A percentile compares a stretch with the other conserved stretches of the same genome.
These are phyloP conservation scores for Herpetomonas muscarum DNA, from an alignment of 208 protist species.

Conservation along the genomic window DNA sequence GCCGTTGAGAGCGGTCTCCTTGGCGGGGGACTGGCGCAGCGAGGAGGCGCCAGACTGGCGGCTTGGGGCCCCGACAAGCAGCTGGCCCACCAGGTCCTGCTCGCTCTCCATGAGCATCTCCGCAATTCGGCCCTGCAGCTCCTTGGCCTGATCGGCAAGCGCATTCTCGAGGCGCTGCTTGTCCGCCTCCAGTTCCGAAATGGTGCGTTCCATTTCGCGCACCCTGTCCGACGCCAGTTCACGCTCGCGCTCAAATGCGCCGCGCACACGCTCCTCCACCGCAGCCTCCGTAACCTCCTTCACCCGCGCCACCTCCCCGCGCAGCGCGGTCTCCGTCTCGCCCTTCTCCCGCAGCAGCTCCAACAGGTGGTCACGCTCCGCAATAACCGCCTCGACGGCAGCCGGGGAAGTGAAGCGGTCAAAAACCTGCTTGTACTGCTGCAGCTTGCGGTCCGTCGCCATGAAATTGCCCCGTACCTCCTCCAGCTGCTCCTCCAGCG, in stretches of 20 bases:
- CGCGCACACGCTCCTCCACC: conserved; percentile 12
- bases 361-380: conserved; percentile 52
- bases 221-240: conserved; percentile 31
- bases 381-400: conserved; percentile 25
- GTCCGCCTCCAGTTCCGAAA: conserved; percentile 12
- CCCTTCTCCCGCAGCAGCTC: conserved; percentile 46
- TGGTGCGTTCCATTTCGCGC: conserved; percentile 2
- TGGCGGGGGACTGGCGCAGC: conserved; percentile 19
- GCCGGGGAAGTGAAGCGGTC: conserved; percentile 24
- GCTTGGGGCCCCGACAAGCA: conserved; percentile 14
- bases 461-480: conserved; percentile 22
- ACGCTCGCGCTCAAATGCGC: conserved; percentile 9
- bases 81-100: conserved; percentile 15
- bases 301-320: conserved; percentile 24
- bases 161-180: conserved; percentile 8
- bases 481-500: conserved; percentile 33
- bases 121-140: conserved; percentile 2
- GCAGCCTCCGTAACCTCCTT: conserved; percentile 15
- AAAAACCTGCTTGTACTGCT: conserved; percentile 27
- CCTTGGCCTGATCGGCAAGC: conserved; percentile 8
- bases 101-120: conserved; percentile 20
- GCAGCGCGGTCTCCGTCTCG: conserved; percentile 23
- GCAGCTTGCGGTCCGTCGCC: conserved; percentile 21
- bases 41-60: conserved; percentile 14
- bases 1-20: no score